Base-by-base conservation (phyloP, 2,329 filamentous ascomycete genomes). In the Ascochyta koolunga region DNA sequence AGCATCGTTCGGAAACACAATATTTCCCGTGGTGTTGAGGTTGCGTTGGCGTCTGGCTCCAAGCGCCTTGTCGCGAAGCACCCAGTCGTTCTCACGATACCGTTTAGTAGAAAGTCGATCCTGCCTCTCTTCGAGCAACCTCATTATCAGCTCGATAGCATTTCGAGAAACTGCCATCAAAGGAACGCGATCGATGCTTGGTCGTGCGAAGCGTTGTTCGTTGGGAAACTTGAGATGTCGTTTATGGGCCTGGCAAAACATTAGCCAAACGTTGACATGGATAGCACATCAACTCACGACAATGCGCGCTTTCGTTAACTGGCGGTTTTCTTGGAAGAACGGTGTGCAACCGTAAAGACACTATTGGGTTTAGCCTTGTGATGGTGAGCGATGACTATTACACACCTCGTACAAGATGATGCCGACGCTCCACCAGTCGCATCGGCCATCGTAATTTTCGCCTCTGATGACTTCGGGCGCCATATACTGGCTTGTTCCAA, bases 401-500 rank as follows among this genome's bases (percentile, higher is more conserved):
- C 70, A 49, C 65, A 83, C 84, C 75, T 98, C 93, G 68, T 91
- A 98, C 51, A 98, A 77, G 69, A 98, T 97, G 69, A 98, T 87
- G 47, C 92, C 93, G 64, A 98, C 85, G 76, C 93, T 97, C 93
- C 90, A 98, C 91, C 85, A 98, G 76, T 98, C 93, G 76, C 93
- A 98, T 68, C 93, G 84, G 25, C 90, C 93, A 76, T 98, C 95
- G 73, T 98, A 98, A 32, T 83, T 78, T 42, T 91, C 84, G 24
- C 93, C 91, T 61, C 84, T 81, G 53, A 97, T 88, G 16, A 98
- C 90, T 78, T 98, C 95, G 2, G 93, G 93, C 0, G 95, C 93
- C 95, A 97, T 98, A 78, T 98, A 98, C 71, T 97, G 93, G 71
- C 92, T 96, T 2, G 95, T 98, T 2, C 93, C 93, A 10, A 98